Percentiles rank a stretch among this genome's conserved stretches.
Conservation (phyloP, 2,329 filamentous ascomycete species). For the Pseudomassariella vexata region DNA sequence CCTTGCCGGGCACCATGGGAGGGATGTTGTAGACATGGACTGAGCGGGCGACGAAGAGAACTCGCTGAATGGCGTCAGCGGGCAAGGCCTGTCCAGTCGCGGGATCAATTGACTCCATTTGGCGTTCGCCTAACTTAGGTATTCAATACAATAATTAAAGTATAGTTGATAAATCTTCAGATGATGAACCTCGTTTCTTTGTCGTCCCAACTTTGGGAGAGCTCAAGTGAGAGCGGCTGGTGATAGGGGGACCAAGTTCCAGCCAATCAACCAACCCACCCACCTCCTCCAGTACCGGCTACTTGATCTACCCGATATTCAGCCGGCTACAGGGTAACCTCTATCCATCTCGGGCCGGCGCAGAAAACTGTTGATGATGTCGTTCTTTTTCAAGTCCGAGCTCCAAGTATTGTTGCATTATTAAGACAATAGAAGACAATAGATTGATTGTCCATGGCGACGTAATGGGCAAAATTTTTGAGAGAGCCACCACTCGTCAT, state of each 20-base stretch:
- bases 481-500: conserved; percentile 1
- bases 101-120: conserved; percentile 64
- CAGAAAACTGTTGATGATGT: conserved; percentile 6
- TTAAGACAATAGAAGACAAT: no score
- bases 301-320: neutral
- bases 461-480: conserved; percentile 3
- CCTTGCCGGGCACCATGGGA: conserved; percentile 69
- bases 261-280: no score
- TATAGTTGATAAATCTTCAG: no score
- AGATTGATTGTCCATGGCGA: conserved; percentile 1
- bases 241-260: no score
- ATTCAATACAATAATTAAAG: no score
- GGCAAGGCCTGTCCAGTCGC: conserved; percentile 64
- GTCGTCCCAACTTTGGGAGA: no score
- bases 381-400: conserved; percentile 7
- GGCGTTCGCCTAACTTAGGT: no score
- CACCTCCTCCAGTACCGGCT: no score
- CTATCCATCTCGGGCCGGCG: conserved; percentile 2
- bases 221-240: no score
- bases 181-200: no score
- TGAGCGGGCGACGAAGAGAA: conserved; percentile 68
- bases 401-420: conserved; percentile 5
- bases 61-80: conserved; percentile 73
- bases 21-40: conserved; percentile 88
- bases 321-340: conserved; percentile 1